Evolutionary conservation across 2,329 filamentous ascomycete species (phyloP).

Genomic region (Sordariomycetes sp.): DNA sequence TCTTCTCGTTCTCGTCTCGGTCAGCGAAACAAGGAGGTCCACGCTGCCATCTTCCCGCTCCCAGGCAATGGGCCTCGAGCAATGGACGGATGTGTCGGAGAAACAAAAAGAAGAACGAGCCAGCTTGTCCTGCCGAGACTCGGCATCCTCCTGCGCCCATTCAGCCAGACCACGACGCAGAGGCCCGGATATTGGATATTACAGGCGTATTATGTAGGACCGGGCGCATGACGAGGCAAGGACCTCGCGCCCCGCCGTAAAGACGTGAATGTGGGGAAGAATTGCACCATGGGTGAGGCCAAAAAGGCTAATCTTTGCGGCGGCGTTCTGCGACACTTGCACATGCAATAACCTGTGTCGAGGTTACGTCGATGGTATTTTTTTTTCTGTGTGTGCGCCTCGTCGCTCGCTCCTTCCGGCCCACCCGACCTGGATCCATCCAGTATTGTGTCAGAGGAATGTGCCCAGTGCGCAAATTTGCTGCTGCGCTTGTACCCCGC

Average conservation of each 20-base stretch:
- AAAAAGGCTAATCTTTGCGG: slow-evolving; percentile 4
- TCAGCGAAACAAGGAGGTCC: neutral
- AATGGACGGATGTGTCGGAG: neutral
- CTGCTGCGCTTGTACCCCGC: neutral
- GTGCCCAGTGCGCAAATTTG: neutral
- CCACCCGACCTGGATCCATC: neutral
- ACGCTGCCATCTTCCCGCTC: neutral
- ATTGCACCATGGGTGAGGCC: slow-evolving; percentile 6
- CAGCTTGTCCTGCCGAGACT: neutral
- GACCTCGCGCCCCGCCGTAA: neutral
- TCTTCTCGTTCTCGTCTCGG: neutral
- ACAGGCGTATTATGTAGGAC: neutral
- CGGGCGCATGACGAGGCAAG: neutral
- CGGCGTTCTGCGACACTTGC: neutral
- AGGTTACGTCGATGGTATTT: too few species aligned
- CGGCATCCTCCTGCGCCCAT: neutral
- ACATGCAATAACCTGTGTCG: too few species aligned
- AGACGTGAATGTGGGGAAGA: slow-evolving; percentile 3
- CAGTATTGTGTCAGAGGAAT: neutral
- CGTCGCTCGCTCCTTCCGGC: too few species aligned
- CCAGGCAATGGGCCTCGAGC: neutral
- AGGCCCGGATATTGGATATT: neutral
- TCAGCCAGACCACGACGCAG: neutral
- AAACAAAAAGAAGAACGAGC: neutral
- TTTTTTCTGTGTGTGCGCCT: too few species aligned